Percentiles rank a stretch among this genome's conserved stretches.
Conservation (phyloP, 495 filamentous ascomycete genomes). For the Penicillium flavigenum region DNA sequence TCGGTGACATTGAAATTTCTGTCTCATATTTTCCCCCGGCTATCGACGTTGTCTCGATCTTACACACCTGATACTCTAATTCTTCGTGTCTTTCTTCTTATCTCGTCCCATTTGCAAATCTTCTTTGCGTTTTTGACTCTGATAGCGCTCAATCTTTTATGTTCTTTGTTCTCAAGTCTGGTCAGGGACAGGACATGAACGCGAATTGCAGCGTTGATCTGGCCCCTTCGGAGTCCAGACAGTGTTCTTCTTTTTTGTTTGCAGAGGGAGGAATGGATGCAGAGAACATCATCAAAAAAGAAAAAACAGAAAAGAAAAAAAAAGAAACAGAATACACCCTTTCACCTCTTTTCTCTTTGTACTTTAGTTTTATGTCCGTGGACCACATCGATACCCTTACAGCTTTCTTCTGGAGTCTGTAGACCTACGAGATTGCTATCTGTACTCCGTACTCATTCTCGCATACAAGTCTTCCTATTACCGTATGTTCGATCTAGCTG, state of each 20-base stretch:
- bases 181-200: neutral
- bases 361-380: slow-evolving; percentile 29
- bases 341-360: slow-evolving; percentile 27
- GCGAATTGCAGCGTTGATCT: neutral
- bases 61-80: slow-evolving; percentile 26
- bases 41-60: slow-evolving; percentile 11
- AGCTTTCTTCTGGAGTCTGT: slow-evolving; percentile 22
- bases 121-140: slow-evolving; percentile 15
- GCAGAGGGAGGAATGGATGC: neutral
- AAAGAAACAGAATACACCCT: slow-evolving; percentile 14
- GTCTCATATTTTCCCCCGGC: slow-evolving; percentile 15
- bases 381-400: slow-evolving; percentile 48
- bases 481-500: neutral
- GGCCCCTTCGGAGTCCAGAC: slow-evolving; percentile 1
- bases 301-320: slow-evolving; percentile 11
- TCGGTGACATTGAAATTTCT: slow-evolving; percentile 18
- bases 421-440: neutral
- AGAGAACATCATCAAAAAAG: slow-evolving; percentile 19
- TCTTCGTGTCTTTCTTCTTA: slow-evolving; percentile 28
- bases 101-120: slow-evolving; percentile 25
- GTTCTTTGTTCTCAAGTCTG: neutral
- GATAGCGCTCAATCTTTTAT: slow-evolving; percentile 13
- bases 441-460: neutral
- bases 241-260: slow-evolving; percentile 12
- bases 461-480: neutral